Base-by-base conservation (phyloP, 2,329 filamentous ascomycete genomes). In the Pseudogymnoascus verrucosus region DNA sequence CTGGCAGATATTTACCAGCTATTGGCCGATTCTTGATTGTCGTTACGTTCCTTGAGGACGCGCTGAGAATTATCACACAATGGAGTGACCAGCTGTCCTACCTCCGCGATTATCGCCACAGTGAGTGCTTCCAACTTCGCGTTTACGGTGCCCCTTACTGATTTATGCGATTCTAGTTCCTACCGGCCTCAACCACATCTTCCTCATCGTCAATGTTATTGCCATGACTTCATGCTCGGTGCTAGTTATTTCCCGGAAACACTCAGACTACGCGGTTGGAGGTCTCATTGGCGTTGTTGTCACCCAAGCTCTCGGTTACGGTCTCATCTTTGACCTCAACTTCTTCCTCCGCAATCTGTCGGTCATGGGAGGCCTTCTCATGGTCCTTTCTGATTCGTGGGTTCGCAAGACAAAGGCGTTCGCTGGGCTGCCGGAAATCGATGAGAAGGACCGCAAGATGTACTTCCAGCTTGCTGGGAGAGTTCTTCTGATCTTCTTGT, bases 381-480 rank as follows among this genome's bases (percentile, higher is more conserved):
- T 99, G 95, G 95, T 99, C 19, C 84, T 99, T 59, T 97, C 93
- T 42, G 95, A 99, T 79, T 96, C 91, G 64, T 98, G 93, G 92
- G 92, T 97, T 68, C 89, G 93, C 79, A 98, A 98, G 86, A 90
- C 88, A 76, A 96, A 97, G 80, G 93, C 93, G 2, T 96, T 96
- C 67, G 95, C 95, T 59, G 95, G 95, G 59, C 84, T 99, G 62
- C 95, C 95, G 60, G 86, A 91, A 77, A 85, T 99, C 62, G 95
- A 98, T 75, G 95, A 99, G 83, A 98, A 98, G 86, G 95, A 99
- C 77, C 90, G 93, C 79, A 99, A 98, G 85, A 98, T 98, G 93
- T 99, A 99, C 83, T 96, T 99, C 80, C 95, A 98, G 85, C 88
- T 99, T 67, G 95, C 95, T 69, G 95, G 95, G 37, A 89, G 95